Base-by-base conservation (phyloP, 2,329 filamentous ascomycete species). In the Arthrobotrys megalospora region DNA sequence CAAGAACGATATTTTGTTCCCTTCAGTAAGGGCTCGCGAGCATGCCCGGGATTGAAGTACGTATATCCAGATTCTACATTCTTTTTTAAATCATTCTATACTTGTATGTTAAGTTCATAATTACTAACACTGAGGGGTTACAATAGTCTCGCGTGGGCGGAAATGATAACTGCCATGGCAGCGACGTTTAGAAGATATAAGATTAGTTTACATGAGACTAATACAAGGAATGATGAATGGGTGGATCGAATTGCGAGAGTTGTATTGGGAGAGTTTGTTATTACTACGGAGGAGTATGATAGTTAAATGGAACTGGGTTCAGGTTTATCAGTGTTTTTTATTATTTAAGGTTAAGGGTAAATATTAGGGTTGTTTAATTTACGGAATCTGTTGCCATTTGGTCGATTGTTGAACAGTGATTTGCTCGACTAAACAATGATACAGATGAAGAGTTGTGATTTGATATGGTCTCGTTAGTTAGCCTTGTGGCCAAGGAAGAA, bases 1-100 rank as follows among this genome's bases (percentile, higher is more conserved):
- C 36, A 68, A 38, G 71, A 76, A 43, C 68, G 60, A 21, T 62
- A 67, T 11, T 36, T 62, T 10, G 63, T 76, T 4, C 63, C 62
- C 2, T 76, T 76, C 21, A 76, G 71, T 38, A 76, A 76, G 68
- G 71, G 71, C 1, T 47, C 38, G 4, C 66, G 63, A 34, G 34
- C 12, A 5, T 68, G 71, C 16, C 2, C 43, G 34, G 71, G 52
- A 2, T 8, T 45, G 6, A 67, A 68, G 71, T 76, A 62, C 1
- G 71, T 45, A 19, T 52, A 38, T 36, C 21, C 1, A 24, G 3
- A 28, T 55, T 19, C 24, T 41, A 3, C 24, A 14, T 45, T 19
- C 36, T 3, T 10, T n/a, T n/a, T 62, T 28, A 6, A 6, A 52
- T 24, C 10, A 1, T 47, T 28, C 28, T 60, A 1, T 47, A 47